Evolutionary conservation across 2,329 filamentous ascomycete species (phyloP), one percentile per base, ranked within the genome.

Genomic region (Talaromyces sp.): DNA sequence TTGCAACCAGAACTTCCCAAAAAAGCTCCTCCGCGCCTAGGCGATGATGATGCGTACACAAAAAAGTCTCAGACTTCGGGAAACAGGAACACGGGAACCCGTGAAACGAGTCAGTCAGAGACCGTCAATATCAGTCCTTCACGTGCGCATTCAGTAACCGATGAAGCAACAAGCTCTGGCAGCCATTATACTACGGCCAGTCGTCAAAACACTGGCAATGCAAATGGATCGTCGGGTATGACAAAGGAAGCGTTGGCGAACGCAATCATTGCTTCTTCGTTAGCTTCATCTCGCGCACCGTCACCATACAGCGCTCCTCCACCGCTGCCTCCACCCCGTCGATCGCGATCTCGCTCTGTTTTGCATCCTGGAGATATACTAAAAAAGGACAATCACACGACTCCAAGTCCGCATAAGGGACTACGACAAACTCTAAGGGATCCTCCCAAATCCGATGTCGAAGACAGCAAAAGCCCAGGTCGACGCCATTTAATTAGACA

Each of bases 201-300:
- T 19, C 45, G 66, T 51, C 69, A 63, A 59, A 66, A 62, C 35
- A 70, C 62, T 57, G 21, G 64, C 11, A 33, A 65, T 19, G 63
- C 52, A 22, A 33, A 70, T 28, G 63, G 65, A 37, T 45, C 64
- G 13, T 56, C 57, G 40, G 63, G 67, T 10, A 65, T 71, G 63
- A 65, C 62, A 31, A 72, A 73, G 59, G 74, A 73, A 60, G 70
- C 72, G 5, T 69, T 77, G 2, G 77, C 76, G 13, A 72, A 78
- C 66, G 77, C 77, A 28, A 76, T 79, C 61, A 73, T 78, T 17
- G 77, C 77, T 17, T 78, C 77, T 10, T 78, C 77, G 35, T 62
- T 78, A 2, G 77, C 77, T 56, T 77, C 77, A 37, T 67, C 70
- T 7, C 72, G 72, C 48, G 73, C 72, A 33, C 69, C 73, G 11